Percentiles rank a stretch among this genome's conserved stretches.
Evolutionary conservation across 257 asterid species (phyloP).

Genomic region (Hygrophila difformis): DNA sequence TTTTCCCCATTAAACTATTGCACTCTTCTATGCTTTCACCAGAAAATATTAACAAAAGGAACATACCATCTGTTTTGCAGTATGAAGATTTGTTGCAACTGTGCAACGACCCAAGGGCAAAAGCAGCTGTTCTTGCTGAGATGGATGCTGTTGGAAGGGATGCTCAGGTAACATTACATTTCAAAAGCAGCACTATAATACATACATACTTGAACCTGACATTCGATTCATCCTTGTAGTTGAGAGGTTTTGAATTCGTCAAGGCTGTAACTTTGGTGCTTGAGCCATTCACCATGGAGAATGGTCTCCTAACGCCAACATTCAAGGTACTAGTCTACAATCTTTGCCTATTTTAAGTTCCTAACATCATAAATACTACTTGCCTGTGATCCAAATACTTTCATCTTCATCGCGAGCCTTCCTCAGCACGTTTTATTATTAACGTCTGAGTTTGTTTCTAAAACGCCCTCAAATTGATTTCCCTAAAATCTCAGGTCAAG

Average conservation of each 20-base stretch:
- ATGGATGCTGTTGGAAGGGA: constrained; percentile 83
- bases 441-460: no score
- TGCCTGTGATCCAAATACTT: neutral
- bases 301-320: constrained; percentile 84
- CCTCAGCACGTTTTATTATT: no score
- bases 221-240: constrained; percentile 25
- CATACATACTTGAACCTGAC: neutral
- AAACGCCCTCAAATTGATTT: neutral
- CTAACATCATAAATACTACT: neutral
- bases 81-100: constrained; percentile 60
- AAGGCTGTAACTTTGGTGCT: constrained; percentile 68
- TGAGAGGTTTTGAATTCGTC: constrained; percentile 85
- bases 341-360: no score
- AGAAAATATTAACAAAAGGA: neutral
- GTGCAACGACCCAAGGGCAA: constrained; percentile 68
- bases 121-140: constrained; percentile 88
- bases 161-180: constrained; percentile 82
- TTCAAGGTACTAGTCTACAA: constrained; percentile 88
- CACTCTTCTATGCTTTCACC: no score
- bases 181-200: neutral
- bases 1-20: no score
- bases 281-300: constrained; percentile 85
- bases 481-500: constrained; percentile 44
- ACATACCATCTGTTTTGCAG: constrained; percentile 20
- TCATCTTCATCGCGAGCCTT: no score